Base-by-base conservation (phyloP, 371 early-diverging fungal genomes). In the Dichotomocladium elegans region DNA sequence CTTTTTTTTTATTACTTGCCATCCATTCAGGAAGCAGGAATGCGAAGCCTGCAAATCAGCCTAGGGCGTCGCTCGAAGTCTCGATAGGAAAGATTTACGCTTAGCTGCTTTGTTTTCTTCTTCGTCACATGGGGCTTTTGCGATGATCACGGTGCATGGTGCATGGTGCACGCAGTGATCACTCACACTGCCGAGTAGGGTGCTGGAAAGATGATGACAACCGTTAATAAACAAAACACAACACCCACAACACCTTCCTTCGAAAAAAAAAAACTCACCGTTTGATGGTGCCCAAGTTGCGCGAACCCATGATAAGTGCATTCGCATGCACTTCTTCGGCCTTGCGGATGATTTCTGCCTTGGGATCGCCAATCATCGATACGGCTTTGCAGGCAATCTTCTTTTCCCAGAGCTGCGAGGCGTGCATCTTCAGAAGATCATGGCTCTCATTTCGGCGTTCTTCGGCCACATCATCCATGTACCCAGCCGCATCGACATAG, bases 321-420 rank as follows among this genome's bases (percentile, higher is more conserved):
- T 82, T 82, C 3, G 83, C 75, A 40, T 77, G 69, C 15, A 77
- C 57, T 46, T 82, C 83, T 17, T 48, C 53, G 4, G 66, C 70
- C 35, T 83, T 82, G 30, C 75, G 66, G 22, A 82, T 64, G 47
- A 85, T 61, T 41, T 82, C 86, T 4, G 61, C 59, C 28, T 76
- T 72, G 7, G 82, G 72, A 44, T 83, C 82, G 10, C 83, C 83
- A 33, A 74, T 68, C 74, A 81, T 79, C 0, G 80, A 78, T 33
- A 82, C 77, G 11, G 82, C 84, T 55, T 80, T 80, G 45, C 74
- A 77, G 3, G 77, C 79, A 50, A 80, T 66, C 76, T 70, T 53
- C 42, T 59, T 57, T 14, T 56, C 60, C 37, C 54, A 57, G 3
- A 77, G 44, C 15, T 55, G 42, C 17, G 62, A 50, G 11, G 74